Evolutionary conservation across 2,329 filamentous ascomycete genomes (phyloP), one percentile per base, ranked within the genome.

Genomic region (Dactylella cylindrospora): DNA sequence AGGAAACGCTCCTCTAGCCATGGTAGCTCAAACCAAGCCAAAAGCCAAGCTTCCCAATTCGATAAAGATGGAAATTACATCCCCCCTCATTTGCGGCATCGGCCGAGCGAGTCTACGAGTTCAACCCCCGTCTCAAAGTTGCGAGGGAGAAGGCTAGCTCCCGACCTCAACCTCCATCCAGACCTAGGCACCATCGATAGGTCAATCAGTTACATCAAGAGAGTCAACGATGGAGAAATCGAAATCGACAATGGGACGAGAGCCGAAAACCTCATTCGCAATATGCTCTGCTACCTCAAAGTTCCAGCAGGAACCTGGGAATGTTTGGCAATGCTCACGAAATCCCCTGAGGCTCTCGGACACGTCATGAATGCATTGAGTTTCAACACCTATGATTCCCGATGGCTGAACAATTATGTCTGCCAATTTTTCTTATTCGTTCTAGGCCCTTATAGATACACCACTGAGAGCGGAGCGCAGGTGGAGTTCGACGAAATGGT

Each of bases 381-480:
- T 7, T 33, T 19, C 23, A 38, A 49, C 12, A 10, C 39, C 36
- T 12, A 53, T 12, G 55, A 61, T 5, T 3, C 9, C 3, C 15
- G 35, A 1, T 53, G 38, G 12, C 29, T 61, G 6, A 61, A 61
- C 36, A 20, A 43, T 9, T 53, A n/a, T 13, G 29, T 35, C 17
- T 47, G 47, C 4, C 55, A 61, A 13, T 36, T 61, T 8, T 47
- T 61, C 20, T 19, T 61, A 6, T 52, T 61, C 13, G 17, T 61
- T 4, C 44, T 33, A 5, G 35, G 49, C 26, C 43, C 23, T 7
- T 36, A 39, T 15, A 40, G n/a, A n/a, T n/a, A n/a, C n/a, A n/a
- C n/a, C n/a, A n/a, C n/a, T n/a, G n/a, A n/a, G n/a, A n/a, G n/a
- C n/a, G n/a, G n/a, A n/a, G n/a, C n/a, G n/a, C n/a, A n/a, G n/a